These are phyloP conservation scores for Agaricus sinodeliciosus DNA, from an alignment of 768 basidiomycete species.

Conservation along the genomic window DNA sequence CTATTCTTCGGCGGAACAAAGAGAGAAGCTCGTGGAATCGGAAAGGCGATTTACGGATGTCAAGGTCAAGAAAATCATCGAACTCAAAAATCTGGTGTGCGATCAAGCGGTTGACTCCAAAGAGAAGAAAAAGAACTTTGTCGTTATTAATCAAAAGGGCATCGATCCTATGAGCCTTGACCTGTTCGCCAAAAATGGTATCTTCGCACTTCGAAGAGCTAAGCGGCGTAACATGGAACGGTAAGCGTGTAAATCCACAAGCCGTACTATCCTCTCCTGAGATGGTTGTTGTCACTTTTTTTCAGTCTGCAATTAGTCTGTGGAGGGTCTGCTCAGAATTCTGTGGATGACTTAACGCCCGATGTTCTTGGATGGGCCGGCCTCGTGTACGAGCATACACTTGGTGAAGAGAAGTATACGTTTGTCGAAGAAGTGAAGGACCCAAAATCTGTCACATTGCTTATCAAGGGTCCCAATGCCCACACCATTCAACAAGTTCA, in stretches of 20 bases:
- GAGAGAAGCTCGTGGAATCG: constrained; percentile 97
- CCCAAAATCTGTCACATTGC: constrained; percentile 90
- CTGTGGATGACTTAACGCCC: constrained; percentile 91
- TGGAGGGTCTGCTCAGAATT: constrained; percentile 95
- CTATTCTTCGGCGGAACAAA: constrained; percentile 96
- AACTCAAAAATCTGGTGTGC: constrained; percentile 93
- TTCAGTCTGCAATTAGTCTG: constrained; percentile 84
- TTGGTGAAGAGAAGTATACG: constrained; percentile 98
- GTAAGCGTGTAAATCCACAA: constrained; percentile 32
- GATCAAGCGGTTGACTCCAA: constrained; percentile 83
- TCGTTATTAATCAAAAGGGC: constrained; percentile 97
- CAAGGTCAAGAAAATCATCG: constrained; percentile 93
- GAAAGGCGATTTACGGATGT: constrained; percentile 91
- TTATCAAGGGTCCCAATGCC: constrained; percentile 96
- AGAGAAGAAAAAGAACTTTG: constrained; percentile 82
- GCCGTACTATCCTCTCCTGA: constrained; percentile 2
- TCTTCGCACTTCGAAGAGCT: constrained; percentile 88
- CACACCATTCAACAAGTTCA: constrained; percentile 96
- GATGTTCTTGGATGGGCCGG: constrained; percentile 95
- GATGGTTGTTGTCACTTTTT: neutral
- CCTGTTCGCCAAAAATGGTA: constrained; percentile 93
- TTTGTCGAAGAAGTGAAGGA: constrained; percentile 96
- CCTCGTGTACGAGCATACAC: constrained; percentile 96
- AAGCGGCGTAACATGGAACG: constrained; percentile 99
- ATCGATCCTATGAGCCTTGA: constrained; percentile 97